A percentile compares a stretch with the other conserved stretches of the same genome.
Evolutionary conservation across 2,329 filamentous ascomycete species (phyloP).

Genomic region (Colletotrichum horii): DNA sequence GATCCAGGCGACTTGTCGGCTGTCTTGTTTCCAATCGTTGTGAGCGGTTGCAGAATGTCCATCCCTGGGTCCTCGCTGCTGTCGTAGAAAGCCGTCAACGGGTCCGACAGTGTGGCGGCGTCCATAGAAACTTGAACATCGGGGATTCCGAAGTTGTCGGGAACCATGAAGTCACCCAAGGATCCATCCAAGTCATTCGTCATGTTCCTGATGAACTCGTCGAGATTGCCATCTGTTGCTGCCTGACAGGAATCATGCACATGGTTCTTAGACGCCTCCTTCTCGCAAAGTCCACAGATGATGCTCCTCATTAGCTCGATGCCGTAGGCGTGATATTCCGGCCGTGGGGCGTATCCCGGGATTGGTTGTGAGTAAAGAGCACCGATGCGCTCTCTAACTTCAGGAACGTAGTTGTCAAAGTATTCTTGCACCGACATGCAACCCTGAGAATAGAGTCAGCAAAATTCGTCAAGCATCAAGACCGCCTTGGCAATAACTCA

Average conservation of each 20-base stretch:
- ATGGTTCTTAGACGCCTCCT: not conserved
- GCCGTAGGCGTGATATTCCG: constrained; percentile 46
- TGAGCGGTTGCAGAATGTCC: not conserved
- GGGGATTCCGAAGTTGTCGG: not conserved
- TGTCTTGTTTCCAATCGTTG: not conserved
- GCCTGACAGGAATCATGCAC: not conserved
- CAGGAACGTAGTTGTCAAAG: constrained; percentile 46
- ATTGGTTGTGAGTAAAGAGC: constrained; percentile 39
- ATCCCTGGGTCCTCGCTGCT: not conserved
- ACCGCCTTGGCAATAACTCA: constrained; percentile 29
- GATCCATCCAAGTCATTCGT: constrained; percentile 1
- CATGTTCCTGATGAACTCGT: constrained; percentile 18
- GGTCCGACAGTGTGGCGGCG: not conserved
- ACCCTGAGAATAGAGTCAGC: constrained; percentile 34
- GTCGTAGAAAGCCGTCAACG: not conserved
- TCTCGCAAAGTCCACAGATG: constrained; percentile 31
- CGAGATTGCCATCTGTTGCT: not conserved
- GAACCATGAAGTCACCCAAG: not conserved
- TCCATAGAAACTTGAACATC: not conserved
- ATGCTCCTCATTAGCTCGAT: constrained; percentile 46
- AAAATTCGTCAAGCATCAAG: not conserved
- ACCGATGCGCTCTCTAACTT: constrained; percentile 47
- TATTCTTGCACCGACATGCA: constrained; percentile 39
- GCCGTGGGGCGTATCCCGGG: constrained; percentile 32
- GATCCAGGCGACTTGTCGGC: not conserved